Percentiles rank a stretch among this genome's conserved stretches.
Evolutionary conservation across 2,329 filamentous ascomycete genomes (phyloP).

Genomic region (Westerdykella aurantiaca): DNA sequence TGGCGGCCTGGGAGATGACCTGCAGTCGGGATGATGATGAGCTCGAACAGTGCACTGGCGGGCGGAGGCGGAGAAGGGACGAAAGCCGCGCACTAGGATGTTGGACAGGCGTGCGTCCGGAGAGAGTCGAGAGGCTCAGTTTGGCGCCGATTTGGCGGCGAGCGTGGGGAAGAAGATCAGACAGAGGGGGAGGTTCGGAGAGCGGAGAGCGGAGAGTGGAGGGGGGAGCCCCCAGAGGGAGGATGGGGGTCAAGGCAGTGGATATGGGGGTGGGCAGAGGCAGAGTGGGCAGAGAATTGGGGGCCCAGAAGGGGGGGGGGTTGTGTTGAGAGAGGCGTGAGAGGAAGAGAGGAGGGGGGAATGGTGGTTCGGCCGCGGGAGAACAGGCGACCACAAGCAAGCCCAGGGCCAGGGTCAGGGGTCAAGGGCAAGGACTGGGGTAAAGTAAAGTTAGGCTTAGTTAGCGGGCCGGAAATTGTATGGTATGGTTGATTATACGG

Average conservation of each 20-base stretch:
- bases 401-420: constrained; percentile 1
- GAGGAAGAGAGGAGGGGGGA: background rate
- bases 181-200: no score
- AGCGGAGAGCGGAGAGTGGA: background rate
- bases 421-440: background rate
- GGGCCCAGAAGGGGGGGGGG: background rate
- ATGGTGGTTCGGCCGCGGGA: constrained; percentile 4
- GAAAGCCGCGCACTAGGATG: no score
- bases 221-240: constrained; percentile 3
- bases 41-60: no score
- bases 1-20: no score
- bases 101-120: background rate
- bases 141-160: background rate
- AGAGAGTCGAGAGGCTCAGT: background rate
- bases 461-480: no score
- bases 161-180: no score
- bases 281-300: background rate
- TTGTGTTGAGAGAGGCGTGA: no score
- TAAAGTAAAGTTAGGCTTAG: no score
- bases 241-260: constrained; percentile 5
- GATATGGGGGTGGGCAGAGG: background rate
- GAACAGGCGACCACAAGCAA: background rate
- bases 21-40: no score
- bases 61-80: no score
- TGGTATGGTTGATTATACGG: no score